Evolutionary conservation across 441 rosid species (phyloP), one percentile per base, ranked within the genome.

Genomic region (Populus hybrid): DNA sequence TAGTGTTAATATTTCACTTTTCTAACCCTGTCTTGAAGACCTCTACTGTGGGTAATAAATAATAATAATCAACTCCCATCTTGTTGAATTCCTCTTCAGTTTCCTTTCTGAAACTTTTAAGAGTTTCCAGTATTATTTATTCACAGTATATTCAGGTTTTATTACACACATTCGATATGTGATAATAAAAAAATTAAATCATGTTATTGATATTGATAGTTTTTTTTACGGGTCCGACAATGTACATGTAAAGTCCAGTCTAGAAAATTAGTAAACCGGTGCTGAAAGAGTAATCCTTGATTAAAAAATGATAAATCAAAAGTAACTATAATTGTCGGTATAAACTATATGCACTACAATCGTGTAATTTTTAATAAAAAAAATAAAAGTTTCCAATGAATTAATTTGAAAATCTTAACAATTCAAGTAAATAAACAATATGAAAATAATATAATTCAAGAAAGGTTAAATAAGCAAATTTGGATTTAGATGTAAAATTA

Each of bases 361-460:
- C 12, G 0, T 0, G 3, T 0, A 2, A 3, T 2, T 38, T 10
- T 38, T 38, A 38, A 38, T 38, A 0, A 38, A 38, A 38, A 2
- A 2, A 38, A 38, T 9, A 0, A 38, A 38, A 38, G 12, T 38
- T 38, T 38, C 0, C 0, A 38, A 38, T 38, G 0, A 10, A 2
- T 38, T 38, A 2, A 0, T 38, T 38, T 2, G 1, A 38, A 38
- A 38, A 38, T 38, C 12, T 38, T 38, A 38, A 38, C 3, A 0
- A 38, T 38, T 38, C 12, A 38, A 38, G 46, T 38, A 38, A 38
- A 38, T 38, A 10, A 38, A 38, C 0, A 2, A 0, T 10, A 38
- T 38, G 0, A 2, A 38, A 2, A 38, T 38, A 3, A 38, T 38
- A 38, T 38, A 3, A 38, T 38, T 38, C 4, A 10, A 38, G 3